Evolutionary conservation across 192 early-diverging fungal genomes (phyloP).

Genomic region (Linnemannia exigua): DNA sequence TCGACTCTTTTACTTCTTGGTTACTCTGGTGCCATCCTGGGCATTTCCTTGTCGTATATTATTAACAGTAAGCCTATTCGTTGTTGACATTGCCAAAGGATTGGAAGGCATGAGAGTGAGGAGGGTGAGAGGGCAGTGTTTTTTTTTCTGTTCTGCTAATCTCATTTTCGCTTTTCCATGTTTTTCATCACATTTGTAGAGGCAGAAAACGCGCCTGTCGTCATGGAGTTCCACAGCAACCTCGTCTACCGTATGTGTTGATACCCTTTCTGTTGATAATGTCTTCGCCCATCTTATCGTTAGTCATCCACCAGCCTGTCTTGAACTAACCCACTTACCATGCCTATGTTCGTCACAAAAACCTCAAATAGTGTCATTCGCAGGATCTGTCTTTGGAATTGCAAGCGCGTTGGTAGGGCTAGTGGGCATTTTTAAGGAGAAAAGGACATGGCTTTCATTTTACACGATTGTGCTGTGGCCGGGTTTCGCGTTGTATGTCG

Average conservation of each 20-base stretch:
- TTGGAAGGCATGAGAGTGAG: background rate
- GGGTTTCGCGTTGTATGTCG: constrained; percentile 26
- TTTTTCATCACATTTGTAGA: background rate
- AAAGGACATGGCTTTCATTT: constrained; percentile 39
- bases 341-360: background rate
- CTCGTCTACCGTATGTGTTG: constrained; percentile 36
- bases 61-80: constrained; percentile 7
- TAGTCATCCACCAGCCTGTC: background rate
- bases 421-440: constrained; percentile 42
- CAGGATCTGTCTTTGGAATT: constrained; percentile 28
- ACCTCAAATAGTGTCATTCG: constrained; percentile 37
- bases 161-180: background rate
- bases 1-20: constrained; percentile 15
- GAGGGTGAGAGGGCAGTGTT: background rate
- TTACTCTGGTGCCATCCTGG: constrained; percentile 25
- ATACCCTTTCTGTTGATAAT: background rate
- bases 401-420: constrained; percentile 34
- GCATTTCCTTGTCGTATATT: constrained; percentile 6
- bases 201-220: background rate
- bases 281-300: background rate
- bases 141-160: background rate
- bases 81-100: no score
- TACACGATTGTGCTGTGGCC: constrained; percentile 52
- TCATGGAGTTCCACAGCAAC: constrained; percentile 47
- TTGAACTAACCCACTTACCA: background rate